These are phyloP conservation scores for Cercospora sp. DNA, from an alignment of 2,329 filamentous ascomycete genomes.

Conservation along the genomic window DNA sequence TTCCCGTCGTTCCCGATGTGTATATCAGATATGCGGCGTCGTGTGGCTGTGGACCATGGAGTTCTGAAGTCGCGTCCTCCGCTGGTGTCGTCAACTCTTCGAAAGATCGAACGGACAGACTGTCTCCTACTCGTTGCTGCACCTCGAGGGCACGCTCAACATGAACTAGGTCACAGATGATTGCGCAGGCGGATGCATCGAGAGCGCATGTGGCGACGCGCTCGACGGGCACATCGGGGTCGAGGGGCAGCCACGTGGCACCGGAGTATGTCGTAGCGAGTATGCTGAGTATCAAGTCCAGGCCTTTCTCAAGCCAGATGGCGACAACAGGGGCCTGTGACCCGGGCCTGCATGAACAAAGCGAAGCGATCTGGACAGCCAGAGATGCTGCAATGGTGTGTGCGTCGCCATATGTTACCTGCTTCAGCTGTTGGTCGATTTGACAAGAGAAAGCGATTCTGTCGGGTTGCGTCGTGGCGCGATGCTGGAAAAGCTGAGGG, in stretches of 20 bases:
- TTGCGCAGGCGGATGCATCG: constrained; percentile 21
- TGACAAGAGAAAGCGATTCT: constrained; percentile 26
- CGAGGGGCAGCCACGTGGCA: constrained; percentile 31
- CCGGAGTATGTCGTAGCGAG: constrained; percentile 31
- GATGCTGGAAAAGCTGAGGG: constrained; percentile 24
- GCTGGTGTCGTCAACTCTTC: constrained; percentile 6
- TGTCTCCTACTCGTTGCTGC: constrained; percentile 12
- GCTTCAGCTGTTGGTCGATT: constrained; percentile 18
- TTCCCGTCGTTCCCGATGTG: constrained; percentile 34
- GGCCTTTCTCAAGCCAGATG: constrained; percentile 30
- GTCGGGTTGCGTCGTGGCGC: constrained; percentile 18
- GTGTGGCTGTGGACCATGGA: constrained; percentile 14
- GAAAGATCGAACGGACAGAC: constrained; percentile 19
- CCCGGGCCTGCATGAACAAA: neutral
- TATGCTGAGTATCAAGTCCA: constrained; percentile 28
- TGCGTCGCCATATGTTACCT: constrained; percentile 26
- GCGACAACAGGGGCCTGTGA: constrained; percentile 21
- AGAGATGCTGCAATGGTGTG: constrained; percentile 22
- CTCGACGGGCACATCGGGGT: constrained; percentile 30
- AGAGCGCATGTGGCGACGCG: constrained; percentile 25
- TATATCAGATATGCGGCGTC: constrained; percentile 34
- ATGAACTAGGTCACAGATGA: constrained; percentile 27
- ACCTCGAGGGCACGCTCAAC: constrained; percentile 21
- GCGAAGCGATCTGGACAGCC: constrained; percentile 15
- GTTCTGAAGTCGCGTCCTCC: neutral